Percentiles rank a stretch among this genome's conserved stretches.
Evolutionary conservation across 1,284 basidiomycete species (phyloP).

Genomic region (Trichosporon ovoides): DNA sequence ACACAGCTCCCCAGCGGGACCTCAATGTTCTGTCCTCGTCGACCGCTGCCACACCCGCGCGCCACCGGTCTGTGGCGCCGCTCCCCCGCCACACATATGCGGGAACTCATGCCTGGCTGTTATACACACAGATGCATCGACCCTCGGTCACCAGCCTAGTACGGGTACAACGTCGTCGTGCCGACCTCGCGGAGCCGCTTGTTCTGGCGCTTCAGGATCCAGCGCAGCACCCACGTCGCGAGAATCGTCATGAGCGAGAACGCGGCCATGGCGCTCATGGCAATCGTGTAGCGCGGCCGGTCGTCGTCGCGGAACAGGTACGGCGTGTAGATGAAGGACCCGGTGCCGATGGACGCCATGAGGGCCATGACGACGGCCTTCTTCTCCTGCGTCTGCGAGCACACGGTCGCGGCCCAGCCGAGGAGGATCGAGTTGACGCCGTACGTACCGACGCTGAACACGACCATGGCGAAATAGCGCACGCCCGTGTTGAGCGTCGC

Average conservation of each 20-base stretch:
- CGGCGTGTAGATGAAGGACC: slow-evolving; percentile 32
- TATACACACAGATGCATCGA: too few species aligned
- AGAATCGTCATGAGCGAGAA: slow-evolving; percentile 19
- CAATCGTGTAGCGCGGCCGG: slow-evolving; percentile 23
- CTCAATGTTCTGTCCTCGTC: too few species aligned
- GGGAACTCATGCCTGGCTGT: too few species aligned
- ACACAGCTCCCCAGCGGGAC: too few species aligned
- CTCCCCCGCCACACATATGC: too few species aligned
- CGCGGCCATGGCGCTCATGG: slow-evolving; percentile 21
- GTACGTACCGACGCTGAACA: slow-evolving; percentile 32
- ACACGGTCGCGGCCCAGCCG: slow-evolving; percentile 33
- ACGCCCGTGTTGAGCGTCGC: slow-evolving; percentile 30
- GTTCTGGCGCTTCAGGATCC: slow-evolving; percentile 23
- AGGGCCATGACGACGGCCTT: slow-evolving; percentile 31
- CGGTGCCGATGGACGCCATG: slow-evolving; percentile 24
- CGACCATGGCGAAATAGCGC: slow-evolving; percentile 31
- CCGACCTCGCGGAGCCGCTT: slow-evolving; percentile 8
- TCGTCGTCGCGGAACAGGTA: slow-evolving; percentile 30
- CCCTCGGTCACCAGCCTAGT: slow-evolving; percentile 12
- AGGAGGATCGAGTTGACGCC: slow-evolving; percentile 35
- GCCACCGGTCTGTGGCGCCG: too few species aligned
- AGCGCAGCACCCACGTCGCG: slow-evolving; percentile 16
- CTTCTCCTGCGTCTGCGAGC: slow-evolving; percentile 35
- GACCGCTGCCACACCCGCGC: too few species aligned
- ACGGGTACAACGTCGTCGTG: slow-evolving; percentile 16